These are phyloP conservation scores for Lentinula sp. DNA, from an alignment of 768 basidiomycete genomes.

Conservation along the genomic window DNA sequence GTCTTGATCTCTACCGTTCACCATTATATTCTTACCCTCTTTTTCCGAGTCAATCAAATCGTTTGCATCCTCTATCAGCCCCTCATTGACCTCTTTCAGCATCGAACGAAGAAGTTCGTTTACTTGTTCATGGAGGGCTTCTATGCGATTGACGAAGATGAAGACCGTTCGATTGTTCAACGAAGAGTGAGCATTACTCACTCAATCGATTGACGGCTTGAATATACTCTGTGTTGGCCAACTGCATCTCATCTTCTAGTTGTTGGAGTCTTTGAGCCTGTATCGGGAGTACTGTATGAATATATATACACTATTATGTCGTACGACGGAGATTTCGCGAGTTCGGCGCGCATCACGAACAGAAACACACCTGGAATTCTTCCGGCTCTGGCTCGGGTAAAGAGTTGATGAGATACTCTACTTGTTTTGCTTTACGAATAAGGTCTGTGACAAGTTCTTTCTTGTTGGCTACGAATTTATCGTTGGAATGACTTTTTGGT, in stretches of 20 bases:
- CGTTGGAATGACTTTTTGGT: background rate
- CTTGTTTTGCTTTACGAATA: constrained; percentile 82
- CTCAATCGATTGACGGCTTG: constrained; percentile 72
- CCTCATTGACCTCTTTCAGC: constrained; percentile 44
- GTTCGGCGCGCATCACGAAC: background rate
- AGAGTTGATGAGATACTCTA: constrained; percentile 77
- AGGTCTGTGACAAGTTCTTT: constrained; percentile 81
- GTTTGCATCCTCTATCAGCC: background rate
- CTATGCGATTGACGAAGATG: constrained; percentile 24
- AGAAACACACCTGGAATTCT: constrained; percentile 55
- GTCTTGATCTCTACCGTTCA: background rate
- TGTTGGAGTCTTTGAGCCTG: constrained; percentile 62
- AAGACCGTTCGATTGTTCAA: background rate
- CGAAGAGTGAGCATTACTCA: constrained; percentile 29
- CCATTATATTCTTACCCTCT: background rate
- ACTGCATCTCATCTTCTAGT: constrained; percentile 65
- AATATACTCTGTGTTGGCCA: constrained; percentile 72
- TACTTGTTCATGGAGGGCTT: constrained; percentile 54
- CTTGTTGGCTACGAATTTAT: constrained; percentile 56
- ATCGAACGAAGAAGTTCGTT: constrained; percentile 52
- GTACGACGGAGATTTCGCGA: no score
- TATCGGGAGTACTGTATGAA: background rate
- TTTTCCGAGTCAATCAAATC: background rate
- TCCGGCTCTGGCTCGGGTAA: constrained; percentile 77
- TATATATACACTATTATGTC: no score